Evolutionary conservation across 2,329 filamentous ascomycete species (phyloP), one percentile per base, ranked within the genome.

Genomic region (Trichocomaceae sp.): DNA sequence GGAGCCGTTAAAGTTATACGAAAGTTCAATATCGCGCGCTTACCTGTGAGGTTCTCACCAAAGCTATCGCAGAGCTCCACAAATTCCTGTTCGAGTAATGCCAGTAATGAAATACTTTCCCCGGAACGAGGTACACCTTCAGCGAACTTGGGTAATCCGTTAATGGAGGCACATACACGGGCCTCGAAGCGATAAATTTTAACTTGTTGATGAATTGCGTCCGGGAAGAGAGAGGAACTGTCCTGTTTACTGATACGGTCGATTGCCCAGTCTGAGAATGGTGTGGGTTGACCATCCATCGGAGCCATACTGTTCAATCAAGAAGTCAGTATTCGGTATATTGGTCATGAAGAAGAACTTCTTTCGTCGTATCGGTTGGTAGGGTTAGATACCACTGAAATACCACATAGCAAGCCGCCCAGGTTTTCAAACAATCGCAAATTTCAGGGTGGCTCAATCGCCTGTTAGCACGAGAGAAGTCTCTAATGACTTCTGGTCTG

Each of bases 331-430:
- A 19, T 39, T 23, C 7, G 9, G 26, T 29, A 8, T 4, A 15
- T 39, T 10, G 17, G n/a, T 31, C 39, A 6, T 15, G 37, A 20
- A 17, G 19, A 23, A 20, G 3, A 20, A 20, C 23, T 26, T 7
- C 4, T 3, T 26, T 26, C 23, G 7, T 26, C 7, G 23, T 26
- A 26, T 7, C 2, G 39, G 12, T 13, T 13, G 9, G 13, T 15
- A 31, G 15, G 19, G 19, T 13, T 10, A 4, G 50, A 19, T 57
- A 59, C 31, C 55, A 57, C 26, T 60, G 59, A 2, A 47, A 37
- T 29, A 58, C 48, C 12, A 62, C 52, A 50, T 55, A 62, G 50
- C 61, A 63, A 12, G 56, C 59, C 12, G 60, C 54, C 62, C 62
- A 64, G 8, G 61, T 61, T 19, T 56, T 59, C 13, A 56, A 46